Percentiles rank a stretch among this genome's conserved stretches.
phyloP scores from a whole-genome alignment of 2,329 filamentous ascomycete genomes.

The Aspergillus fructus region DNA sequence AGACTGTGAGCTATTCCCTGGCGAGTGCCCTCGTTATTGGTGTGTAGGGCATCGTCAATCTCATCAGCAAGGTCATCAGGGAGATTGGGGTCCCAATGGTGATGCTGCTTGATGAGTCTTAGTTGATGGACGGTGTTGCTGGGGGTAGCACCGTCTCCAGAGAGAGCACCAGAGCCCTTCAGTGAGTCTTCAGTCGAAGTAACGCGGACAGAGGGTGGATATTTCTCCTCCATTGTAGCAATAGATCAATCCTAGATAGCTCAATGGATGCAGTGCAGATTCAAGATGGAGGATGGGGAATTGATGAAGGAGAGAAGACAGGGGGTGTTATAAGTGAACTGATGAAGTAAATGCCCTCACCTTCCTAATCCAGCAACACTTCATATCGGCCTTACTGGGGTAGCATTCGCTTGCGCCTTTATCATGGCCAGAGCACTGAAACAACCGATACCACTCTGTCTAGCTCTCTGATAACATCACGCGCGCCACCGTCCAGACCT shows the following conservation, averaged over 20 bases:
- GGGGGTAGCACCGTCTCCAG: conserved; percentile 9
- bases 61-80: conserved; percentile 62
- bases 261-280: not conserved
- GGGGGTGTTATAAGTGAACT: not conserved
- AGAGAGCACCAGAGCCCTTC: not conserved
- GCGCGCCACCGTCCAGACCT: not conserved
- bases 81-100: conserved; percentile 65
- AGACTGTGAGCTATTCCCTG: conserved; percentile 59
- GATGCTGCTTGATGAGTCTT: conserved; percentile 58
- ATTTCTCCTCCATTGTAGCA: not conserved
- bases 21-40: conserved; percentile 57
- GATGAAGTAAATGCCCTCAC: not conserved
- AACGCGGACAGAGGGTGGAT: not conserved
- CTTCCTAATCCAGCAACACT: not conserved
- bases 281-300: not conserved
- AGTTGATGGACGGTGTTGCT: conserved; percentile 38
- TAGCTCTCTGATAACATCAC: not conserved
- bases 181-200: conserved; percentile 9
- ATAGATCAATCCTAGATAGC: not conserved
- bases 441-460: not conserved
- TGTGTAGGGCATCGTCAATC: conserved; percentile 58
- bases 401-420: not conserved
- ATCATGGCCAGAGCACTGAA: not conserved
- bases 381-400: not conserved
- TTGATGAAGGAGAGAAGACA: not conserved